Percentiles rank a stretch among this genome's conserved stretches.
Evolutionary conservation across 352 stramenopile species (phyloP).

Genomic region (Blastocystis sp.): DNA sequence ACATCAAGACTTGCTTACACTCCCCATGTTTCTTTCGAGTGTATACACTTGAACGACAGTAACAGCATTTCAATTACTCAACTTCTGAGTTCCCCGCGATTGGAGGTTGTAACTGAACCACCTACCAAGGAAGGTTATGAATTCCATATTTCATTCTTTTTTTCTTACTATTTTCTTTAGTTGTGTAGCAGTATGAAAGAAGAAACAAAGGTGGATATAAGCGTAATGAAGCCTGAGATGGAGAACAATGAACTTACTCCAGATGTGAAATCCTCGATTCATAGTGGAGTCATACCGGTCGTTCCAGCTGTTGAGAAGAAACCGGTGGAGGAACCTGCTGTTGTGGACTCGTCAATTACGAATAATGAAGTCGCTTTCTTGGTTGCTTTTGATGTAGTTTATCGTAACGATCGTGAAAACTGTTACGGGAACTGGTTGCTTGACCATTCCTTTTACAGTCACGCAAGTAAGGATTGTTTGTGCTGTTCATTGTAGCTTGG

Average conservation of each 20-base stretch:
- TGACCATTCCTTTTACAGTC: constrained; percentile 16
- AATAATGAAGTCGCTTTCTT: not conserved
- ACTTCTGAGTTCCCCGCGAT: no score
- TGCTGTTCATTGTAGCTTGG: not conserved
- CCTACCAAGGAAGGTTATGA: no score
- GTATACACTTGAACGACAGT: not conserved
- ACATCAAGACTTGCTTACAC: not conserved
- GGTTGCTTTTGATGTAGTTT: not conserved
- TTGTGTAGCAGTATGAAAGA: not conserved
- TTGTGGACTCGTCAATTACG: not conserved
- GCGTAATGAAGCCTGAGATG: constrained; percentile 1
- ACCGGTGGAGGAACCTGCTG: not conserved
- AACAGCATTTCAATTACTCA: not conserved
- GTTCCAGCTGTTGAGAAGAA: not conserved
- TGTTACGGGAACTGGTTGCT: constrained; percentile 32
- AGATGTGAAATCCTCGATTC: not conserved
- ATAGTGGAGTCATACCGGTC: not conserved
- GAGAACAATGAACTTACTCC: constrained; percentile 7
- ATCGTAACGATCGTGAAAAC: constrained; percentile 18
- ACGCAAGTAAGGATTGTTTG: not conserved
- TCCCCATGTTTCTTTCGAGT: not conserved
- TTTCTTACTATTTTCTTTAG: not conserved
- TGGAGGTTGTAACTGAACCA: no score
- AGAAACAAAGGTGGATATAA: not conserved
- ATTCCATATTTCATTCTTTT: not conserved